phyloP scores from a whole-genome alignment of 495 filamentous ascomycete species.

The Aspergillus heteromorphus region DNA sequence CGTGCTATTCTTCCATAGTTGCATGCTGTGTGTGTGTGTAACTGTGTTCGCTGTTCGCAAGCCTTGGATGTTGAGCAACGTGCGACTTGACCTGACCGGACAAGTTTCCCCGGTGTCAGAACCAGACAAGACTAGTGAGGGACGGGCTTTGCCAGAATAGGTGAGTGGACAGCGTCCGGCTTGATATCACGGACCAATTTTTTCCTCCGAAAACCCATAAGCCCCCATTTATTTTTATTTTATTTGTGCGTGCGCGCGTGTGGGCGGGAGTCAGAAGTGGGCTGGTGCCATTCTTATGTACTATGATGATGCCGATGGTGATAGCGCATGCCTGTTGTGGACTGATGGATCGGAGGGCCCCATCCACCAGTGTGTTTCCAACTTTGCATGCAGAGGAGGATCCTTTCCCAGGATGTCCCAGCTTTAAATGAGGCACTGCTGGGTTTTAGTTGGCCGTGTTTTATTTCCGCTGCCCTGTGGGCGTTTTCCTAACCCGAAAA shows the following conservation, averaged over 20 bases:
- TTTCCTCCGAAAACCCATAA: background rate
- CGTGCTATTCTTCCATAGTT: too few species aligned
- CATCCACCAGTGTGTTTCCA: conserved; percentile 1
- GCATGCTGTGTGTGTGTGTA: too few species aligned
- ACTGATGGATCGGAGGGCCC: background rate
- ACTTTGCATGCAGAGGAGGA: conserved; percentile 2
- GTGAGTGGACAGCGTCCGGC: background rate
- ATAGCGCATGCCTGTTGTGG: background rate
- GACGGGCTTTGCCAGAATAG: background rate
- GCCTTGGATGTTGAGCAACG: too few species aligned
- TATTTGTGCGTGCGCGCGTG: conserved; percentile 3
- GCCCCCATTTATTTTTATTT: too few species aligned
- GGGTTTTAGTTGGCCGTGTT: background rate
- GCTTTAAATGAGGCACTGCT: background rate
- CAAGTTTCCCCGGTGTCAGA: background rate
- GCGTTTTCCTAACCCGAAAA: background rate
- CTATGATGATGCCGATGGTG: background rate
- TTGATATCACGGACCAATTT: conserved; percentile 1
- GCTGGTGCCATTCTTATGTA: background rate
- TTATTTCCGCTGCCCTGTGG: background rate
- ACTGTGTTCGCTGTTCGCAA: too few species aligned
- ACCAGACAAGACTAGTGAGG: background rate
- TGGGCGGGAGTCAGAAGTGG: too few species aligned
- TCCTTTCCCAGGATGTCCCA: background rate
- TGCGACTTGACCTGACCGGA: too few species aligned